Evolutionary conservation across 2,329 filamentous ascomycete genomes (phyloP), one percentile per base, ranked within the genome.

Genomic region (Fusarium nurragi): DNA sequence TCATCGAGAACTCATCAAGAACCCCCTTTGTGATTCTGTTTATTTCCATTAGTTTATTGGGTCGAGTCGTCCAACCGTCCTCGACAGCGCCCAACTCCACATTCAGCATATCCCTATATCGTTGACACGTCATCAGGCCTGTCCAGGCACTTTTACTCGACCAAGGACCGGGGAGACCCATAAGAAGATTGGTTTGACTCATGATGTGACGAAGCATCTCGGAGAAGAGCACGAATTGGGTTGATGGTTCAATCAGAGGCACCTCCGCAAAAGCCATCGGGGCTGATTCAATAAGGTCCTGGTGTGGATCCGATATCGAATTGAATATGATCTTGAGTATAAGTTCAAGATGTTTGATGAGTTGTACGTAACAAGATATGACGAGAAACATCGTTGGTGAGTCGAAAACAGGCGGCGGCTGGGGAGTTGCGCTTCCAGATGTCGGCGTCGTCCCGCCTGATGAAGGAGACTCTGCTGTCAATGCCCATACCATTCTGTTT

Each of bases 281-380:
- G 2, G 65, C 67, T 4, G 66, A 48, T 14, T 59, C 59, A 36
- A 68, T 45, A 36, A 64, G 45, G 12, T 65, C 51, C n/a, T 54
- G 16, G 11, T 56, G 21, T 30, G 58, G 32, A 36, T 65, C 59
- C 16, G 22, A 54, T 11, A 69, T 37, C 6, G 65, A 60, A 12
- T 62, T 60, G 36, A 71, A 50, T 22, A 67, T 53, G 18, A 71
- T 63, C 12, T 58, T 58, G 38, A 71, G 43, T 6, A 70, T 23
- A 22, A 68, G 44, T 21, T 76, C 74, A 16, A 73, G 62, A 45
- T 71, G 65, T 10, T 61, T 62, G 46, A 71, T 57, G 23, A 73
- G 54, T 23, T 76, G 73, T 6, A 67, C 59, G 40, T 70, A 75
- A 43, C 73, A 76, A 8, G 74, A 76, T 43, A 74, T 70, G 36